Base-by-base conservation (phyloP, 2,329 filamentous ascomycete species). In the Sporothrix inflata region DNA sequence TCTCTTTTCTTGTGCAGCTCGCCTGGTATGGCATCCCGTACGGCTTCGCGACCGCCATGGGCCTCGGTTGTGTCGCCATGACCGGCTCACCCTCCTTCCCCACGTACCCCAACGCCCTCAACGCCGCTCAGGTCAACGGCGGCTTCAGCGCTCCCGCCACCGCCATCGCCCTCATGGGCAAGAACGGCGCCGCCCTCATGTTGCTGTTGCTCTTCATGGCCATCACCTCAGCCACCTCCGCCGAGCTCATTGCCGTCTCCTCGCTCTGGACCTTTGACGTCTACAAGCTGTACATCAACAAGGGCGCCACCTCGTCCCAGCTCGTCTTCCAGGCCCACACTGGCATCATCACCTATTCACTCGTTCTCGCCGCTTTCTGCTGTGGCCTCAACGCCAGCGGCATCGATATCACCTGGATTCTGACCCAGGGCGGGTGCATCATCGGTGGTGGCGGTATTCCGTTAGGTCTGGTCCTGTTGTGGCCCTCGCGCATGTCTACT, bases 131-230 rank as follows among this genome's bases (percentile, higher is more conserved):
- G 71, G 78, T 76, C 57, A 76, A 77, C 45, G 77, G 78, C 1
- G 82, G 82, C 1, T 75, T 80, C 5, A 77, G 76, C 9, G 75
- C 77, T 0, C 80, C 80, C 1, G 79, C 79, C 3, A 76, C 75
- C 9, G 79, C 80, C 11, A 77, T 80, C 51, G 79, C 81, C 0
- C 75, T 84, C 6, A 76, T 83, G 1, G 80, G 81, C 0, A 78
- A 75, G 47, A 79, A 79, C n/a, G 81, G 80, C 1, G 79, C 80
- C 0, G 79, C 76, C 1, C 75, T 80, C 12, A 75, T 82, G 75
- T 76, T 82, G 14, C 75, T 85, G 4, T 78, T 84, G 19, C 79
- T 85, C 0, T 85, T 85, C 78, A 85, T 85, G 84, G 83, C 83
- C 4, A 82, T 84, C 6, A 85, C 84, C 0, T 80, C 78, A 4